Evolutionary conservation across 805 yeast species (phyloP), one percentile per base, ranked within the genome.

Genomic region (Hermanozyma aechmeae): DNA sequence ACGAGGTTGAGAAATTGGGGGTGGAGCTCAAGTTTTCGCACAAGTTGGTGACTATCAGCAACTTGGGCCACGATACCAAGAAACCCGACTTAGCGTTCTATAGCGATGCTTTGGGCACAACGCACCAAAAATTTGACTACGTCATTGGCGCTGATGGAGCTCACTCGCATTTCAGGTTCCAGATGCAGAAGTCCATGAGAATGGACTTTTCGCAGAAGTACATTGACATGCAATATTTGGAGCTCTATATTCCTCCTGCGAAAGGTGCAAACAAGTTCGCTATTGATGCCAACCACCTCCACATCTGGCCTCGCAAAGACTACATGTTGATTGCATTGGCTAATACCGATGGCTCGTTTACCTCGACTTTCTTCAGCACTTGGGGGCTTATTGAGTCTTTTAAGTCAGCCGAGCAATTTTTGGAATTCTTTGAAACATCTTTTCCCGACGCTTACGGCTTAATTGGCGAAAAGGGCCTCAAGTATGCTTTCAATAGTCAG

Each of bases 261-360:
- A 22, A 25, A 13, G 41, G 35, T 4, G 34, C 42, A 4, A 41
- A 41, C 3, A 45, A 59, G 14, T 81, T 75, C 43, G 56, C 61
- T 12, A 59, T 81, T 14, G 73, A 76, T 39, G 77, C 86, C 6
- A 75, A 83, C 53, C 85, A 83, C 49, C 64, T 87, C 29, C 96
- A 87, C 46, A 83, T 87, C 26, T 87, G 96, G 96, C 96, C 96
- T 4, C 63, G 96, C 26, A 72, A 76, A 34, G 66, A 81, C 30
- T 83, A 64, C 49, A 87, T 87, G 96, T 66, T 87, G 41, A 87
- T 87, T 45, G 95, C 95, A 1, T 64, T 87, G 34, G 82, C 96
- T 7, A 87, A 87, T 42, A 52, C 58, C 15, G 94, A 83, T 49
- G 92, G 89, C 0, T 77, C 94, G 5, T 87, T 86, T 53, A 87